These are phyloP conservation scores for Talaromyces atroroseus DNA, from an alignment of 2,329 filamentous ascomycete genomes.

Conservation along the genomic window DNA sequence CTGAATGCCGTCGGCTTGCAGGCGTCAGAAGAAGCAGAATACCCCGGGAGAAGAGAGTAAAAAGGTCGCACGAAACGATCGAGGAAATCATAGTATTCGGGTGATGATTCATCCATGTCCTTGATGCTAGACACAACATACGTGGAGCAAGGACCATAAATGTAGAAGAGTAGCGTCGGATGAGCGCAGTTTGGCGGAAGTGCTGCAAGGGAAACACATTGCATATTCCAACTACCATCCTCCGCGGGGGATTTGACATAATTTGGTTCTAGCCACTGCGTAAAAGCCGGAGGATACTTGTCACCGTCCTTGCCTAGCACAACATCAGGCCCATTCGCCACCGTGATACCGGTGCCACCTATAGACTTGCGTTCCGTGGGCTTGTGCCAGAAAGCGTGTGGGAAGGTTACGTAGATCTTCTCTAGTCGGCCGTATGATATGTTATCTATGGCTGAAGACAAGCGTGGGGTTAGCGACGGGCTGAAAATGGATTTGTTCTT, in stretches of 20 bases:
- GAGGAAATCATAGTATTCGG: conserved; percentile 52
- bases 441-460: conserved; percentile 42
- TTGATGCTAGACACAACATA: conserved; percentile 34
- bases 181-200: conserved; percentile 57
- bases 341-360: conserved; percentile 9
- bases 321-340: conserved; percentile 6
- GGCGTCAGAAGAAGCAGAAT: conserved; percentile 45
- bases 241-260: conserved; percentile 59
- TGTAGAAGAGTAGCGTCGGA: conserved; percentile 76
- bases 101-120: conserved; percentile 29
- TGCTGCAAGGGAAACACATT: conserved; percentile 70
- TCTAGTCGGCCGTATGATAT: conserved; percentile 46
- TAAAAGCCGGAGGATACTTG: conserved; percentile 56
- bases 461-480: conserved; percentile 38
- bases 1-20: conserved; percentile 61
- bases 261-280: conserved; percentile 66
- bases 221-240: conserved; percentile 64
- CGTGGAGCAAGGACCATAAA: conserved; percentile 40
- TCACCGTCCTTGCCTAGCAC: conserved; percentile 1
- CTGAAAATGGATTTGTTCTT: conserved; percentile 41
- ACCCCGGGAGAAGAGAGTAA: conserved; percentile 68
- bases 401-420: conserved; percentile 61
- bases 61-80: conserved; percentile 70
- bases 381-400: conserved; percentile 66
- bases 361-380: conserved; percentile 23